These are phyloP conservation scores for Cyphellophora europaea DNA, from an alignment of 2,329 filamentous ascomycete species.

Conservation along the genomic window DNA sequence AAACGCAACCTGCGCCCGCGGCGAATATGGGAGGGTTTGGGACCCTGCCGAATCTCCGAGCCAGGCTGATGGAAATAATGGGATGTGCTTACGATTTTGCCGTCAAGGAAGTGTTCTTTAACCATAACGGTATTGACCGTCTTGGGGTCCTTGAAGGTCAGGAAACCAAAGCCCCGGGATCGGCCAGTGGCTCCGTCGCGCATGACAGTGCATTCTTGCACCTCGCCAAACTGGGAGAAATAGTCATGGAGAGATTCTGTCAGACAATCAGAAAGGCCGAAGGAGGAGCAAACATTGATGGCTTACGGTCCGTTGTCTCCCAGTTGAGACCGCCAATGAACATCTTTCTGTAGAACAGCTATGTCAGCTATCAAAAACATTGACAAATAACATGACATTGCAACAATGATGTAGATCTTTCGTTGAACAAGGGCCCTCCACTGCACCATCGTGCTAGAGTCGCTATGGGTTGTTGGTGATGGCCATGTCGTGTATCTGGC, in stretches of 20 bases:
- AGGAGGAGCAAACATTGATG: background rate
- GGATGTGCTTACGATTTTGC: conserved; percentile 73
- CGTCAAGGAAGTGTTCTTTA: conserved; percentile 95
- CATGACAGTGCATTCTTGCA: conserved; percentile 99
- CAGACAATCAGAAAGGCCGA: conserved; percentile 3
- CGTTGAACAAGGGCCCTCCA: no score
- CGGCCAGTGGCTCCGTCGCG: conserved; percentile 86
- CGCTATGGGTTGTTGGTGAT: no score
- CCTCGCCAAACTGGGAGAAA: conserved; percentile 95
- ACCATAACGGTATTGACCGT: conserved; percentile 99
- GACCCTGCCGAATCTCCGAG: conserved; percentile 2
- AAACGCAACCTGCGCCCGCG: background rate
- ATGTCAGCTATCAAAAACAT: conserved; percentile 23
- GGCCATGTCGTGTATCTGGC: no score
- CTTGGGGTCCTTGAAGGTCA: conserved; percentile 91
- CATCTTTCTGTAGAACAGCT: conserved; percentile 70
- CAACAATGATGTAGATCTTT: no score
- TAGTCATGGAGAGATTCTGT: conserved; percentile 93
- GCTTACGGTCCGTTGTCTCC: conserved; percentile 96
- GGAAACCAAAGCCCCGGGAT: conserved; percentile 91
- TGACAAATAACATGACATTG: no score
- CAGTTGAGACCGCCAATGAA: conserved; percentile 98
- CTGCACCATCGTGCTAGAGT: no score
- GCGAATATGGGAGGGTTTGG: no score
- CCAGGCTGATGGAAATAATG: conserved; percentile 17